Base-by-base conservation (phyloP, 768 basidiomycete species). In the Trametopsis cervina region DNA sequence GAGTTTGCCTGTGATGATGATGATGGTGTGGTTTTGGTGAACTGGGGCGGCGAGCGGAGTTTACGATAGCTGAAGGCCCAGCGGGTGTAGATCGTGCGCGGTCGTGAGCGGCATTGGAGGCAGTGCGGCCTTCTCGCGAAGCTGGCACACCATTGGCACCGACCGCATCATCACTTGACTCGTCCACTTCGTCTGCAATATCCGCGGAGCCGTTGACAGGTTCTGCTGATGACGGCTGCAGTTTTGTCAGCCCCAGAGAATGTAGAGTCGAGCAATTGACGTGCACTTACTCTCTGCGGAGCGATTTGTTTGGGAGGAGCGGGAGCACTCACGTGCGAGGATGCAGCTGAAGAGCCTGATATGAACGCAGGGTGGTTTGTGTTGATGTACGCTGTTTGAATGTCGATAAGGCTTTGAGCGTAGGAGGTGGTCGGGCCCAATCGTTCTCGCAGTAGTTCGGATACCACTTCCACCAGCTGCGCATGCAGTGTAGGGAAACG, bases 321-420 rank as follows among this genome's bases (percentile, higher is more conserved):
- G 21, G 63, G 52, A 15, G 64, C 62, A 23, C 69, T 63, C 45
- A 77, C 71, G 54, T 78, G 74, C 42, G 81, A 74, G 44, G 78
- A 72, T 44, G 80, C 74, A 50, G 80, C 78, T 9, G 85, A 78
- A 27, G 88, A 87, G 9, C 88, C 86, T 17, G 85, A 74, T 48
- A 94, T 83, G 66, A 97, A 98, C 25, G 89, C 79, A 4, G 96
- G 96, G 63, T 99, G 96, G 64, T 98, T 98, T 48, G 94, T 98
- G 65, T 99, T 99, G 74, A 99, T 98, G 63, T 99, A 99, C 10
- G 96, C 94, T 1, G 92, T 92, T 66, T 99, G 96, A 42, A 99
- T 99, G 57, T 85, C 81, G 57, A 99, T 97, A 58, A 99, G 73
- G 60, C 89, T 93, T 56, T 91, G 88, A 0, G 94, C 86, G 65